Base-by-base conservation (phyloP, 768 basidiomycete genomes). In the Macrolepiota dolichaula region DNA sequence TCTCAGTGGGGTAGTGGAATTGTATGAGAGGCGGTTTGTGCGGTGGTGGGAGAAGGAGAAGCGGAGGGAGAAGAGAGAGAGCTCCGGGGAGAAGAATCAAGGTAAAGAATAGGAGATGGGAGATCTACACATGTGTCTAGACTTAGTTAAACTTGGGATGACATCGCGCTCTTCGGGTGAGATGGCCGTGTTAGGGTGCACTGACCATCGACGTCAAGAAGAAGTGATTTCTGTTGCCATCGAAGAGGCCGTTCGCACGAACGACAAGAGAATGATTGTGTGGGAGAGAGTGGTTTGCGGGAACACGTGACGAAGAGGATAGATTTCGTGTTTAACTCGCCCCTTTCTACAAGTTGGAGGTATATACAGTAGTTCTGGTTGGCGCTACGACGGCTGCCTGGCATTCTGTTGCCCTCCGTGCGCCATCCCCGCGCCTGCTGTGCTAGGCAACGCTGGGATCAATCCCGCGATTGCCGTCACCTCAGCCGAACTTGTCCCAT, bases 21-120 rank as follows among this genome's bases (percentile, higher is more conserved):
- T 74, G 54, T 86, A 85, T 58, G 94, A 95, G 73, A 76, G 84
- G 62, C 76, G 90, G 53, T 62, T 94, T 37, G 66, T 74, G 64
- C 73, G 79, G 57, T 83, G 85, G 82, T 79, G 78, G 79, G 72
- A 69, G 36, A 62, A 59, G 17, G 66, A 69, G 59, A 61, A 60
- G 65, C 63, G 65, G 62, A 51, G 51, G 15, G 51, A 53, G 42
- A 53, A 22, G 22, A 51, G 36, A 22, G 44, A 54, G 57, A 46
- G 61, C 61, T 65, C 50, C 57, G 53, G 29, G 44, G 57, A 22
- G 57, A 57, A 42, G 17, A 25, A 25, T 29, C 51, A 58, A 22
- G 38, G 25, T 59, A 42, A n/a, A 40, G 50, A 17, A 42, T 35
- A 49, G 47, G n/a, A 22, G 35, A 22, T 19, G 22, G 13, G 35